These are phyloP conservation scores for Pterocarpus santalinus DNA, from an alignment of 306 rosid species.

Conservation along the genomic window DNA sequence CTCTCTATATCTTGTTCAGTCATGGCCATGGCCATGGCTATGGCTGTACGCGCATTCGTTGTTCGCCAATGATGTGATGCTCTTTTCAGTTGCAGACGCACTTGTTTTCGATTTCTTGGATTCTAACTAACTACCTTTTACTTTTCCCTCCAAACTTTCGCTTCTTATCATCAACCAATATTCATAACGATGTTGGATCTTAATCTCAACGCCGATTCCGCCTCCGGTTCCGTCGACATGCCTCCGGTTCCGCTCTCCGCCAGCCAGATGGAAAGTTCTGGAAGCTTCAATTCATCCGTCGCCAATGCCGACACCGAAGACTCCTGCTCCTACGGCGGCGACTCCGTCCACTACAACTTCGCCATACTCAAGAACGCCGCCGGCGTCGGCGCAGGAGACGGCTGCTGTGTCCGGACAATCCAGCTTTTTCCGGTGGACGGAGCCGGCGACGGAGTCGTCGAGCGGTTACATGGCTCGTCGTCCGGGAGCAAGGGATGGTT, in stretches of 20 bases:
- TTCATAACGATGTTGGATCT: conserved; percentile 78
- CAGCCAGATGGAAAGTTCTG: conserved; percentile 71
- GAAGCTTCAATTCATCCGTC: conserved; percentile 71
- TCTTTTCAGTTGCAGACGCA: background rate
- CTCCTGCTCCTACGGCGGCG: conserved; percentile 60
- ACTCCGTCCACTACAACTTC: conserved; percentile 56
- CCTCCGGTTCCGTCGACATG: conserved; percentile 43
- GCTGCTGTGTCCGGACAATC: background rate
- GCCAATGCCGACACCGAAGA: conserved; percentile 65
- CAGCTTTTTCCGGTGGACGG: conserved; percentile 4
- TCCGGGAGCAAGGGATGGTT: conserved; percentile 54
- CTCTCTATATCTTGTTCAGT: background rate
- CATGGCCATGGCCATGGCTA: background rate
- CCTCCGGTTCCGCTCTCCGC: conserved; percentile 34
- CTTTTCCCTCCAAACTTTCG: conserved; percentile 40
- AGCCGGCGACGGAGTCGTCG: background rate
- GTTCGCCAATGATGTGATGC: conserved; percentile 13
- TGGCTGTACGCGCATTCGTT: background rate
- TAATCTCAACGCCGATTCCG: conserved; percentile 63
- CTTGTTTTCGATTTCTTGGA: background rate
- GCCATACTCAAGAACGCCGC: conserved; percentile 55
- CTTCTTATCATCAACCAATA: background rate
- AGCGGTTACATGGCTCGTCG: conserved; percentile 28
- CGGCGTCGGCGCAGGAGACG: conserved; percentile 1
- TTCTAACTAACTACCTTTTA: conserved; percentile 33